Conservation (phyloP, 2,329 filamentous ascomycete genomes). For the Rhynchosporium graminicola region DNA sequence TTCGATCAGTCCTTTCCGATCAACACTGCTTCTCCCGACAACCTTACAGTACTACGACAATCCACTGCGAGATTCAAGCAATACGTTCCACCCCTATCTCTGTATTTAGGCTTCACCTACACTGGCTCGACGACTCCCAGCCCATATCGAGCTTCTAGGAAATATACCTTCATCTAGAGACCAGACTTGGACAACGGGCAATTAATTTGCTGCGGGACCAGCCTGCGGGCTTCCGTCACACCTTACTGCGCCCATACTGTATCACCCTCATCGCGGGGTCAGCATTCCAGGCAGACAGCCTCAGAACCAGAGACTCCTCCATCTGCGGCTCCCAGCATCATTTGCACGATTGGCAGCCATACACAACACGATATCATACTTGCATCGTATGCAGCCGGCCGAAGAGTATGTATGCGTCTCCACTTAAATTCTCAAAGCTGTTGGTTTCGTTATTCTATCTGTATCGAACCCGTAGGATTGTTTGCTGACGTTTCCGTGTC, state of each 20-base stretch:
- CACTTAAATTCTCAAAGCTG: background rate
- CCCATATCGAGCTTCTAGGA: background rate
- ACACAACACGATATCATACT: background rate
- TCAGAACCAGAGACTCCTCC: slow-evolving; percentile 12
- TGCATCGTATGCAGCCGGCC: slow-evolving; percentile 12
- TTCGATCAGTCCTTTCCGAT: background rate
- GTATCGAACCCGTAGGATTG: slow-evolving; percentile 7
- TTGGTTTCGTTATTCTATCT: slow-evolving; percentile 4
- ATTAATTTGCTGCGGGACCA: background rate
- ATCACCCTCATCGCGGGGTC: slow-evolving; percentile 18
- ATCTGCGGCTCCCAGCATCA: slow-evolving; percentile 12
- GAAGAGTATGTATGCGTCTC: slow-evolving; percentile 10
- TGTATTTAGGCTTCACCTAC: background rate
- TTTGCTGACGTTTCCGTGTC: slow-evolving; percentile 15
- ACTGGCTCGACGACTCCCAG: background rate
- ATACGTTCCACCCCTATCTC: slow-evolving; percentile 6
- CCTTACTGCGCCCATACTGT: background rate
- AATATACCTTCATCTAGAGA: background rate
- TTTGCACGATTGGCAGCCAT: slow-evolving; percentile 19
- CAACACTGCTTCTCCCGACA: slow-evolving; percentile 10
- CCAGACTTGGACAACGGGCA: background rate
- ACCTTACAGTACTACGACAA: background rate
- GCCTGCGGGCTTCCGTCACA: background rate
- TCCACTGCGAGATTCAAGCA: background rate
- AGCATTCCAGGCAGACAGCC: slow-evolving; percentile 19